These are phyloP conservation scores for Takashimella koratensis DNA, from an alignment of 1,284 basidiomycete genomes.

Conservation along the genomic window DNA sequence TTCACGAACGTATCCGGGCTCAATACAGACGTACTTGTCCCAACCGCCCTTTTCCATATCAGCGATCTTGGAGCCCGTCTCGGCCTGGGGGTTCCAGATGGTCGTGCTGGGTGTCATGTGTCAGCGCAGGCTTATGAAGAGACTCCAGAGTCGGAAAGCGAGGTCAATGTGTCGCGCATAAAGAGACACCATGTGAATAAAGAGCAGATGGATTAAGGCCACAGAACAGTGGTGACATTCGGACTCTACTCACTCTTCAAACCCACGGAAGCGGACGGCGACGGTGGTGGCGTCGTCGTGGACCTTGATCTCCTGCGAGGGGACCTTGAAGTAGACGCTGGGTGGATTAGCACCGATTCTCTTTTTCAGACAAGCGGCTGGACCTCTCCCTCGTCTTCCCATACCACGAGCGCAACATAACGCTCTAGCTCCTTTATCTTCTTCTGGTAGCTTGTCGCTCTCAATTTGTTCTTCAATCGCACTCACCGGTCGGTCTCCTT, in stretches of 20 bases:
- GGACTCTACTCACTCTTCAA: constrained; percentile 56
- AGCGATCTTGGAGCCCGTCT: constrained; percentile 63
- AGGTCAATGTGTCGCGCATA: not conserved
- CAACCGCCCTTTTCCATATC: constrained; percentile 86
- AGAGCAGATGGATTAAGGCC: too few relatives aligned
- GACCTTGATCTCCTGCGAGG: constrained; percentile 34
- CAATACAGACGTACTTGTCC: constrained; percentile 79
- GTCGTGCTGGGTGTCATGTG: constrained; percentile 16
- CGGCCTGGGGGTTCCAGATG: constrained; percentile 78
- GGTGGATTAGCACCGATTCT: too few relatives aligned
- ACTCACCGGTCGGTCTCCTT: constrained; percentile 39
- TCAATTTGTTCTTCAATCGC: too few relatives aligned
- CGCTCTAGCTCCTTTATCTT: too few relatives aligned
- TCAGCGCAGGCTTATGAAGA: not conserved
- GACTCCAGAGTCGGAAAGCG: not conserved
- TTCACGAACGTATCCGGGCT: constrained; percentile 69
- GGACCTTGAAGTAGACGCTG: constrained; percentile 43
- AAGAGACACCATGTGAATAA: too few relatives aligned
- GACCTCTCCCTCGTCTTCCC: too few relatives aligned
- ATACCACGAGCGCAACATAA: too few relatives aligned
- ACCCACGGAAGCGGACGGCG: constrained; percentile 58
- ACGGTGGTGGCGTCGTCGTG: constrained; percentile 35
- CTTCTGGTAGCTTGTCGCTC: too few relatives aligned
- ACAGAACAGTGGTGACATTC: too few relatives aligned
- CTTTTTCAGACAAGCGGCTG: too few relatives aligned